Evolutionary conservation across 352 stramenopile species (phyloP), one percentile per base, ranked within the genome.

Genomic region (Pythium brachiatum): DNA sequence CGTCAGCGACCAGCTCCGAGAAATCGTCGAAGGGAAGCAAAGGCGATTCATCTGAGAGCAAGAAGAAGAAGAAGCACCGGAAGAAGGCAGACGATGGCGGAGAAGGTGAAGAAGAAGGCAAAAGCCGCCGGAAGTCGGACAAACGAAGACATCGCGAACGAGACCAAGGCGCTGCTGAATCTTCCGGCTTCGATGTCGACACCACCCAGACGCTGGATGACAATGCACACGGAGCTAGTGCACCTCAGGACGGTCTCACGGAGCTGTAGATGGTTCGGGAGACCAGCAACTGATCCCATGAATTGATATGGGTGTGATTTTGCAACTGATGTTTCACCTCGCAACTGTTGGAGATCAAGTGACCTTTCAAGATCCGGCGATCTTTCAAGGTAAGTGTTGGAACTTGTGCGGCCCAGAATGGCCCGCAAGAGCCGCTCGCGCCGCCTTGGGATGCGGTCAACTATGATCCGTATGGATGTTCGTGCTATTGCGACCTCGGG

Each of bases 1-100:
- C 50, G 11, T 53, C 21, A 20, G 25, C 23, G 7, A 57, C 34
- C 15, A 57, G 20, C 47, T 62, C 34, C 26, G 50, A 57, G 27
- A 39, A 32, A 36, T 21, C 36, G 7, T 44, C 36, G 7, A 44
- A 44, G 11, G 34, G 34, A 39, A 39, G 34, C 34, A 6, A 39
- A 44, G 15, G 16, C 18, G 62, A 63, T 5, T 53, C n/a, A 21
- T 25, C 31, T 1, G 47, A 50, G 13, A 41, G 31, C 21, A 63
- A 71, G 46, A 65, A 71, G 53, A 63, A 71, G 23, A 66, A 71
- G 32, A 66, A 64, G 27, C 52, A 55, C 23, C 36, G 32, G 2
- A 71, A 60, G 44, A 71, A 62, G 23, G 18, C 15, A 15, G n/a
- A 27, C 0, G 56, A 62, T 2, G 43, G 46, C 7, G 52, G 23